A percentile compares a stretch with the other conserved stretches of the same genome.
Conservation (phyloP, 441 rosid genomes). For the Populus trichocarpa region DNA sequence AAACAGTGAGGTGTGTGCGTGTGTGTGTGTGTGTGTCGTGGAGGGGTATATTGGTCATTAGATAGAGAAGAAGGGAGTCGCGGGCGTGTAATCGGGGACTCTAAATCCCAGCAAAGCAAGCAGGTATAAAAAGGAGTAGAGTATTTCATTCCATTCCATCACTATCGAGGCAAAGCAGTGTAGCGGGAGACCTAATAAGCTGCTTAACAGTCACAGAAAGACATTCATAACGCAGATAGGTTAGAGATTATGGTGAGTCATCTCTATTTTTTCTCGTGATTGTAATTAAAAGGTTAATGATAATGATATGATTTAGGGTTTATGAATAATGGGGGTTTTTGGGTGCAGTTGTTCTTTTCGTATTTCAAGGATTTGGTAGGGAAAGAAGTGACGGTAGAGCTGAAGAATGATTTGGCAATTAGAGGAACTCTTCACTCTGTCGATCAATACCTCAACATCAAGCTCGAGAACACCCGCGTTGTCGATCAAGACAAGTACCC, state of each 20-base stretch:
- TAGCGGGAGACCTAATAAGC: background rate
- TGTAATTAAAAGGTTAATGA: background rate
- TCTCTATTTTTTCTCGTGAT: background rate
- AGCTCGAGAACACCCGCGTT: constrained; percentile 98
- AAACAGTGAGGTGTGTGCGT: no score
- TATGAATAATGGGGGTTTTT: background rate
- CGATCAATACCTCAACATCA: constrained; percentile 97
- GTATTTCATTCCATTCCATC: background rate
- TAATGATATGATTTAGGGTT: background rate
- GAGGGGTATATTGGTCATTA: background rate
- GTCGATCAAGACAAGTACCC: constrained; percentile 99
- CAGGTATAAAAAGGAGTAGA: background rate
- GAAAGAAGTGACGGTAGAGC: constrained; percentile 96
- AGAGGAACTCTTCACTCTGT: constrained; percentile 98
- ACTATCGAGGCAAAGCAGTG: background rate
- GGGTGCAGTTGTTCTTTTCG: constrained; percentile 88
- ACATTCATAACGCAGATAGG: background rate
- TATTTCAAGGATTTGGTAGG: constrained; percentile 99
- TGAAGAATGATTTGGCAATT: constrained; percentile 95
- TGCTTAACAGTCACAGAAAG: background rate
- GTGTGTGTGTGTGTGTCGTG: no score
- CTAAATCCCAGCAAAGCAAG: background rate
- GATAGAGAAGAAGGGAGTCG: no score
- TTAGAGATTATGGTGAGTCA: background rate
- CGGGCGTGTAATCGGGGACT: no score